phyloP scores from a whole-genome alignment of 2,329 filamentous ascomycete species.

The Emericellopsis cladophorae region DNA sequence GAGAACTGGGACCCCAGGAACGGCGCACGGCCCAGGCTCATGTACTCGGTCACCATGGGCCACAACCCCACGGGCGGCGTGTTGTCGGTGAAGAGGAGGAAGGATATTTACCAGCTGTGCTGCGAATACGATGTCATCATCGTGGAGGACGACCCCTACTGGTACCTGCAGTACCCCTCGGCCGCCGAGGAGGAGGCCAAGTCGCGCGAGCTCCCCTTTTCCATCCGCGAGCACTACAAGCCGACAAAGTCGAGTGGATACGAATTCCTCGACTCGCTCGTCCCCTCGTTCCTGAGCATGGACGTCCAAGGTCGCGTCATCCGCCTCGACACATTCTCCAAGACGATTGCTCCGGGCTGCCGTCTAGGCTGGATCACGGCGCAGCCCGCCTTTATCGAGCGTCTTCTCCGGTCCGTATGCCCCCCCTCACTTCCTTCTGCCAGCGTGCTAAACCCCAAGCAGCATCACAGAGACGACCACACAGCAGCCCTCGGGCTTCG shows the following conservation, averaged over 20 bases:
- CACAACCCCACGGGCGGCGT: conserved; percentile 80
- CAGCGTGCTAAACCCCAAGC: neutral
- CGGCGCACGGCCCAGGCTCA: conserved; percentile 66
- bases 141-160: conserved; percentile 90
- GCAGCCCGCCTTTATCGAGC: conserved; percentile 66
- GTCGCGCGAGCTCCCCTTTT: conserved; percentile 23
- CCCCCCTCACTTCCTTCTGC: neutral
- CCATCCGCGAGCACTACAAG: conserved; percentile 13
- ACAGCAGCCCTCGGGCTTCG: conserved; percentile 80
- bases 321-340: conserved; percentile 86
- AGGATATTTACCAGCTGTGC: conserved; percentile 69
- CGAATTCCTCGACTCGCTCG: conserved; percentile 69
- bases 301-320: conserved; percentile 81
- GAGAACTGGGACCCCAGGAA: conserved; percentile 67
- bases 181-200: conserved; percentile 40
- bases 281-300: conserved; percentile 69
- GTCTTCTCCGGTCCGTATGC: conserved; percentile 32
- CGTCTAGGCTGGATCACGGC: conserved; percentile 85
- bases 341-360: conserved; percentile 82
- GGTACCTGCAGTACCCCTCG: conserved; percentile 82
- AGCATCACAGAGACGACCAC: conserved; percentile 69
- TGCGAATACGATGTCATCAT: conserved; percentile 81
- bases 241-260: conserved; percentile 44
- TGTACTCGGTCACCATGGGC: conserved; percentile 78
- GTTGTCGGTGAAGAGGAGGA: conserved; percentile 59